A percentile compares a stretch with the other conserved stretches of the same genome.
These are phyloP conservation scores for Penicillium soppii DNA, from an alignment of 495 filamentous ascomycete species.

Conservation along the genomic window DNA sequence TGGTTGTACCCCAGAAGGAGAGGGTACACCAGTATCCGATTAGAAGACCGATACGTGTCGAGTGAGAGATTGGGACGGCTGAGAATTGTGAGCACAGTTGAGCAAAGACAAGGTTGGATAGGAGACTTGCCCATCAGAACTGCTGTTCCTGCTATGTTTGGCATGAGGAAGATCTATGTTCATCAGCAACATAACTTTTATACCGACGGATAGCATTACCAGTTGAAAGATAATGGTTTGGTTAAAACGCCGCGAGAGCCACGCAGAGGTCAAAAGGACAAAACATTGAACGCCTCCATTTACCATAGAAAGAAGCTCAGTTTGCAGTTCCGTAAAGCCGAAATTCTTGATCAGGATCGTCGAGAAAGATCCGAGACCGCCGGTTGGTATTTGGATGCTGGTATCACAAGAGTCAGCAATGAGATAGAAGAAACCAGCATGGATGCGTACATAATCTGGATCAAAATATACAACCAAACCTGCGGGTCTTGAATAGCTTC, in stretches of 20 bases:
- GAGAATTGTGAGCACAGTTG: too few relatives aligned
- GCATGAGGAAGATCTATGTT: slow-evolving; percentile 32
- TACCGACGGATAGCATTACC: too few relatives aligned
- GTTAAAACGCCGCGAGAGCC: slow-evolving; percentile 51
- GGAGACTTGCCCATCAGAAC: slow-evolving; percentile 49
- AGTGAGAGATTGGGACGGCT: too few relatives aligned
- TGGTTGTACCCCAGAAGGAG: slow-evolving; percentile 45
- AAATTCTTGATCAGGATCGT: slow-evolving; percentile 46
- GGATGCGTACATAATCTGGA: too few relatives aligned
- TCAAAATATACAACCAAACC: slow-evolving; percentile 15
- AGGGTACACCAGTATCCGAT: slow-evolving; percentile 50
- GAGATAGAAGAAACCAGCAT: too few relatives aligned
- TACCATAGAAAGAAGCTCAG: slow-evolving; percentile 50
- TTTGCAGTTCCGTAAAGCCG: slow-evolving; percentile 23
- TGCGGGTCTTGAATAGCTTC: slow-evolving; percentile 46
- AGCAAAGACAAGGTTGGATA: slow-evolving; percentile 20
- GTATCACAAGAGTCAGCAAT: too few relatives aligned
- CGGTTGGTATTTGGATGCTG: slow-evolving; percentile 42
- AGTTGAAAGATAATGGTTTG: slow-evolving; percentile 27
- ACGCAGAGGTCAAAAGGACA: slow-evolving; percentile 54
- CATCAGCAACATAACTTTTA: too few relatives aligned
- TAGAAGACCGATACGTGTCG: slow-evolving; percentile 39
- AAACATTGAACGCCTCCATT: slow-evolving; percentile 60
- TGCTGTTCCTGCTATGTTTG: slow-evolving; percentile 48
- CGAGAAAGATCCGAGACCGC: slow-evolving; percentile 56